These are phyloP conservation scores for Saxispiralis lemnorum DNA, from an alignment of 495 filamentous ascomycete species.

Conservation along the genomic window DNA sequence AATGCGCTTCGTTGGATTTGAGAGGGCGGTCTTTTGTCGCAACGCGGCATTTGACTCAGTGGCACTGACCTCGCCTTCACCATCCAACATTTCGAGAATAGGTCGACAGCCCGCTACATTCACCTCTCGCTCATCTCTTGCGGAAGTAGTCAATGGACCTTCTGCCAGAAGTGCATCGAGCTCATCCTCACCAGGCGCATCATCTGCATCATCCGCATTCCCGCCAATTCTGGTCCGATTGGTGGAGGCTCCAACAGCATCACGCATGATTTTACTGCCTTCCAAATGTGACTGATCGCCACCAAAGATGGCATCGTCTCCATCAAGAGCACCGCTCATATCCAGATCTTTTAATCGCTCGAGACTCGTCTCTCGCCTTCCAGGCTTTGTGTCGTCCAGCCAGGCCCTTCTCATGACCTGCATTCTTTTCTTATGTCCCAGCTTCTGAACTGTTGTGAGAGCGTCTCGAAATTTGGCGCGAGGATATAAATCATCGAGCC, in stretches of 20 bases:
- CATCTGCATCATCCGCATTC: no score
- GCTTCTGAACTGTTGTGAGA: slow-evolving; percentile 78
- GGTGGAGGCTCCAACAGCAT: no score
- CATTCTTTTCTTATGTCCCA: slow-evolving; percentile 62
- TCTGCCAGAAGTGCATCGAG: slow-evolving; percentile 18
- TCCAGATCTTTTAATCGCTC: slow-evolving; percentile 2
- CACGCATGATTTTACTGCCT: not conserved
- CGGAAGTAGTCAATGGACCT: not conserved
- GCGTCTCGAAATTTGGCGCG: slow-evolving; percentile 88
- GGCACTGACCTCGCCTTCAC: slow-evolving; percentile 2
- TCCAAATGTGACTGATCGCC: not conserved
- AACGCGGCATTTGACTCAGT: no score
- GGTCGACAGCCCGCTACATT: not conserved
- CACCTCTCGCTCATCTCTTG: no score
- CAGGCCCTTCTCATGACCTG: slow-evolving; percentile 62
- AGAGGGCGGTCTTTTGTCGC: no score
- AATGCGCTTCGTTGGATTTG: not conserved
- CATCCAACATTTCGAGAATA: not conserved
- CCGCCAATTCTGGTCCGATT: no score
- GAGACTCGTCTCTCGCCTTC: slow-evolving; percentile 1
- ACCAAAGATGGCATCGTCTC: not conserved
- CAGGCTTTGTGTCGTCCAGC: slow-evolving; percentile 57
- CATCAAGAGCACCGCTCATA: slow-evolving; percentile 6
- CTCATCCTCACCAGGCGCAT: slow-evolving; percentile 16
- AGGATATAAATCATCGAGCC: slow-evolving; percentile 92